These are phyloP conservation scores for Rehmannia glutinosa DNA, from an alignment of 257 asterid species.

Conservation along the genomic window DNA sequence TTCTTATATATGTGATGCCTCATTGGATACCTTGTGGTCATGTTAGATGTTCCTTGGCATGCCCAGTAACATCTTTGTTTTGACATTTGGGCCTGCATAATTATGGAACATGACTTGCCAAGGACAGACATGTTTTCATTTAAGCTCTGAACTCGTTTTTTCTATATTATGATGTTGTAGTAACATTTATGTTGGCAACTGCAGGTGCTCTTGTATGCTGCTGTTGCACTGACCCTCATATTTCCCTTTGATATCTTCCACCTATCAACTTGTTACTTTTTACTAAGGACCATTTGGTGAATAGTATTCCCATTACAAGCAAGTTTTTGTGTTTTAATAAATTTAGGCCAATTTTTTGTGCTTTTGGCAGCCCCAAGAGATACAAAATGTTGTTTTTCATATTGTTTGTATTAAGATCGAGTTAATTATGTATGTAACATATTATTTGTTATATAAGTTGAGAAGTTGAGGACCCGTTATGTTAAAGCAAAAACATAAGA, in stretches of 20 bases:
- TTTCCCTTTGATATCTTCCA: constrained; percentile 93
- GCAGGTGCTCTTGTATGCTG: constrained; percentile 95
- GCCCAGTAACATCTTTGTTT: not conserved
- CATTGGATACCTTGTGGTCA: constrained; percentile 1
- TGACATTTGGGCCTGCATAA: not conserved
- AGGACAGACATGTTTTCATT: not conserved
- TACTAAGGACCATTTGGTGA: constrained; percentile 86
- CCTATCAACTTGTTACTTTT: constrained; percentile 87
- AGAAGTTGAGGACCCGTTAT: constrained; percentile 6
- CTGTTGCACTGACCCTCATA: constrained; percentile 68
- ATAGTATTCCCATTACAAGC: constrained; percentile 88
- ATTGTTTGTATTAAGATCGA: constrained; percentile 1
- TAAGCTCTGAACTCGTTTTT: not conserved
- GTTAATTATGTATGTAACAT: not conserved
- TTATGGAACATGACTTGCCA: constrained; percentile 4
- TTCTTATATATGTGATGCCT: not conserved
- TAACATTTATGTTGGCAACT: constrained; percentile 26
- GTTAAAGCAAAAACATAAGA: constrained; percentile 9
- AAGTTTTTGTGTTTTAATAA: constrained; percentile 35
- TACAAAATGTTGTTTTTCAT: not conserved
- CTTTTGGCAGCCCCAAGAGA: not conserved
- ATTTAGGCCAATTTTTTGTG: not conserved
- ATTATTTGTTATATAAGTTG: constrained; percentile 1
- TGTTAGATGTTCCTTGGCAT: not conserved
- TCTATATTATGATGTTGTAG: constrained; percentile 2